Conservation (phyloP, 805 yeast genomes). For the Candida awuae region DNA sequence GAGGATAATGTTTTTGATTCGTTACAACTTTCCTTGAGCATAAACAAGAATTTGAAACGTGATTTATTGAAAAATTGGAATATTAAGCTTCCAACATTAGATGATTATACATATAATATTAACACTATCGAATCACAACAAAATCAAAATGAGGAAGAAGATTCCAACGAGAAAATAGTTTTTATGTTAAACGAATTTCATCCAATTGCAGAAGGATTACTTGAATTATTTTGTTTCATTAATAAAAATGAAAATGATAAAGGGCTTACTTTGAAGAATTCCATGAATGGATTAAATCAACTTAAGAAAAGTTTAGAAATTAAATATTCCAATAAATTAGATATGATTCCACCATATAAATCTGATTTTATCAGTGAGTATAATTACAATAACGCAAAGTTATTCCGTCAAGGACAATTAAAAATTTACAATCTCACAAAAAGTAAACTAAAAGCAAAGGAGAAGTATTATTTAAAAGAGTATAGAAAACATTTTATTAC, state of each 20-base stretch:
- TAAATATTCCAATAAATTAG: constrained; percentile 30
- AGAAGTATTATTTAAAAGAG: constrained; percentile 33
- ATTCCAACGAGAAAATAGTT: constrained; percentile 9
- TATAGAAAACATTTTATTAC: constrained; percentile 22
- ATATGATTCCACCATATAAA: constrained; percentile 9
- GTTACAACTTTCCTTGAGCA: constrained; percentile 50
- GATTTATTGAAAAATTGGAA: constrained; percentile 14
- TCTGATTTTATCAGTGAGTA: constrained; percentile 3
- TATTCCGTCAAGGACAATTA: constrained; percentile 37
- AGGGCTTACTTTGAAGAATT: constrained; percentile 39
- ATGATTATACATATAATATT: constrained; percentile 25
- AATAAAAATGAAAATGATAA: constrained; percentile 42
- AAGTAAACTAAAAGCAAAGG: constrained; percentile 33
- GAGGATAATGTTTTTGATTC: constrained; percentile 50
- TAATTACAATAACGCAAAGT: constrained; percentile 22
- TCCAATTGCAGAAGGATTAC: constrained; percentile 37
- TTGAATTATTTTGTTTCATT: constrained; percentile 46
- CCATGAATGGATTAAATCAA: constrained; percentile 54
- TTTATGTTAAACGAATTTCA: constrained; percentile 24
- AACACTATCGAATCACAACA: too few relatives aligned
- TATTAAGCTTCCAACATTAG: constrained; percentile 20
- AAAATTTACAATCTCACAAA: constrained; percentile 32
- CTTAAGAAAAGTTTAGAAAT: constrained; percentile 45
- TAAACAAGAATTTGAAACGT: constrained; percentile 1
- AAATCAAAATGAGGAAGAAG: background rate